Evolutionary conservation across 208 protist species (phyloP).

Genomic region (Leishmania mexicana): DNA sequence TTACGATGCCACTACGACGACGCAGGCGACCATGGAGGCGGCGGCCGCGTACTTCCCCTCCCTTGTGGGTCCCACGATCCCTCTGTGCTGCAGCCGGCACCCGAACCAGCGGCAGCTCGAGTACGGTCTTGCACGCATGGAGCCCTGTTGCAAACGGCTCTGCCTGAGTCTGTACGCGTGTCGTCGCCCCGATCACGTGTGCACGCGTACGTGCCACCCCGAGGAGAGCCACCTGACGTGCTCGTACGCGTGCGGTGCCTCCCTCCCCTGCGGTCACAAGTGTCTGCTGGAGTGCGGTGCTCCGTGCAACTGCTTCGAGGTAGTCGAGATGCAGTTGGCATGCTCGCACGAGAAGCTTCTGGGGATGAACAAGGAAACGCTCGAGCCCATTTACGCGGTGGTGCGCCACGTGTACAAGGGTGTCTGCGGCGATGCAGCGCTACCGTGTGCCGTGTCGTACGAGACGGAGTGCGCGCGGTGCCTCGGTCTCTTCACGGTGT

Average conservation of each 20-base stretch:
- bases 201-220: conserved; percentile 65
- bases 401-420: conserved; percentile 85
- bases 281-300: conserved; percentile 65
- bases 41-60: conserved; percentile 44
- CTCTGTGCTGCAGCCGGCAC: conserved; percentile 80
- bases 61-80: conserved; percentile 63
- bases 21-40: conserved; percentile 9
- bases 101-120: conserved; percentile 73
- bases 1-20: conserved; percentile 9
- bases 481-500: conserved; percentile 56
- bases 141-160: conserved; percentile 51
- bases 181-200: conserved; percentile 59
- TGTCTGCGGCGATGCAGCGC: conserved; percentile 60
- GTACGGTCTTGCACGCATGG: conserved; percentile 51
- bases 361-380: conserved; percentile 62
- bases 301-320: conserved; percentile 84
- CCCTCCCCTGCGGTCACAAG: conserved; percentile 74
- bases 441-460: conserved; percentile 82
- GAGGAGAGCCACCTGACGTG: conserved; percentile 48
- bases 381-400: conserved; percentile 72
- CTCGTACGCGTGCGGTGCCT: conserved; percentile 57
- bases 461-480: conserved; percentile 79
- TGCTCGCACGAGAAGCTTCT: conserved; percentile 78
- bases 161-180: conserved; percentile 72
- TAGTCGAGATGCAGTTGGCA: conserved; percentile 54